Percentiles rank a stretch among this genome's conserved stretches.
These are phyloP conservation scores for Flaveria robusta DNA, from an alignment of 129 eudicot genomes.

Conservation along the genomic window DNA sequence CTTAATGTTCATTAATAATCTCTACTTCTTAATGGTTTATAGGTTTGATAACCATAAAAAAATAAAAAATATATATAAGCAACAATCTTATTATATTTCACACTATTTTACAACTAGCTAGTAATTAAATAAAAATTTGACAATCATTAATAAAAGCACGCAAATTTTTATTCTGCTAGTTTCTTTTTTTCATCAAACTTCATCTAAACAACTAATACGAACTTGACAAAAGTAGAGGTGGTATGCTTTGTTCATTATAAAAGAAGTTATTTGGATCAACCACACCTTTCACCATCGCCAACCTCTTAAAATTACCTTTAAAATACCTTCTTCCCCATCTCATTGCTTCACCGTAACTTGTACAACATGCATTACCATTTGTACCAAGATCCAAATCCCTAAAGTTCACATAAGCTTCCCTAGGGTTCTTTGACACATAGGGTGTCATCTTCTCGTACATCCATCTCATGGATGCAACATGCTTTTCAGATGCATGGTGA, in stretches of 20 bases:
- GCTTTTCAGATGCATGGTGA: not conserved
- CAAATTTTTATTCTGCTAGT: not conserved
- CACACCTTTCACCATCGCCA: not conserved
- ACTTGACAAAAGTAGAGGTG: constrained; percentile 5
- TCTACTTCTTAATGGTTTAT: no score
- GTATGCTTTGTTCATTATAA: constrained; percentile 10
- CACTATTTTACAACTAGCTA: not conserved
- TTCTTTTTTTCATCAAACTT: not conserved
- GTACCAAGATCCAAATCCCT: constrained; percentile 14
- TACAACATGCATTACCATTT: constrained; percentile 31
- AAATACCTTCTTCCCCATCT: not conserved
- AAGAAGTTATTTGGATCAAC: constrained; percentile 1
- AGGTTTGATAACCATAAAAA: no score
- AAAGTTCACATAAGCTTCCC: constrained; percentile 19
- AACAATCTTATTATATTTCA: no score
- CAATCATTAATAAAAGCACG: no score
- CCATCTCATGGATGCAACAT: not conserved
- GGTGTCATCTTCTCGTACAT: constrained; percentile 8
- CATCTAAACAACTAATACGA: not conserved
- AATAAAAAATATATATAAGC: no score
- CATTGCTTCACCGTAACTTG: not conserved
- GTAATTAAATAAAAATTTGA: no score
- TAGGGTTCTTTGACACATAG: not conserved
- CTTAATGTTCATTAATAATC: no score
- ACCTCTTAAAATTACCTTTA: not conserved